phyloP scores from a whole-genome alignment of 2,329 filamentous ascomycete genomes.

The Alternaria atra region DNA sequence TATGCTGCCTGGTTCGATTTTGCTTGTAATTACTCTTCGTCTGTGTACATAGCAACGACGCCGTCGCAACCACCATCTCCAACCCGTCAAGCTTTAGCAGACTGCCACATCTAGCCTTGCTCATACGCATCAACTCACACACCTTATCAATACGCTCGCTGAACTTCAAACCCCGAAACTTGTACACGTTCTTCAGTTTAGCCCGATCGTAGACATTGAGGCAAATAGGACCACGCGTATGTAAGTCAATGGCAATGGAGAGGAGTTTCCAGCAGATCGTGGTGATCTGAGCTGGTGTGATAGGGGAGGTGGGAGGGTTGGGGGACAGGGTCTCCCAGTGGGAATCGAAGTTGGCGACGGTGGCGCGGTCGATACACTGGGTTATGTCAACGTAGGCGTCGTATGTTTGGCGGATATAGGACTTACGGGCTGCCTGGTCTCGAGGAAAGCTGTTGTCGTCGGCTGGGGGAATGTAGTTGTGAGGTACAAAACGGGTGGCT shows the following conservation, averaged over 20 bases:
- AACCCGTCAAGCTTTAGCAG: conserved; percentile 3
- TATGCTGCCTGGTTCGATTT: conserved; percentile 6
- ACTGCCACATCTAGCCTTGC: conserved; percentile 8
- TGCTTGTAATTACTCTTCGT: not conserved
- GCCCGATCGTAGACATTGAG: conserved; percentile 5
- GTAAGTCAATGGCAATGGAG: conserved; percentile 6
- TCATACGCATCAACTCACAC: conserved; percentile 9
- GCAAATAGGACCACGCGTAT: conserved; percentile 5
- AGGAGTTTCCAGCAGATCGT: conserved; percentile 7
- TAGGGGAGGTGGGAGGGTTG: not conserved
- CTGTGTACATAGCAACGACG: conserved; percentile 1
- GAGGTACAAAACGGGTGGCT: not conserved
- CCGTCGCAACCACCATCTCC: conserved; percentile 8
- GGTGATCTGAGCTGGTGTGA: not conserved
- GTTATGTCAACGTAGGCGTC: conserved; percentile 10
- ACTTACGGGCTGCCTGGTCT: not conserved
- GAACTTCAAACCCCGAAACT: not conserved
- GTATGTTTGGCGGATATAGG: conserved; percentile 2
- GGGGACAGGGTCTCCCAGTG: not conserved
- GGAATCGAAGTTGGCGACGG: not conserved
- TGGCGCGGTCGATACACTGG: conserved; percentile 6
- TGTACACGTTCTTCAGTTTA: conserved; percentile 1
- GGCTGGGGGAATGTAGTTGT: not conserved
- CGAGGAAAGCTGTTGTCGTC: conserved; percentile 5
- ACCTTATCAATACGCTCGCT: not conserved